Evolutionary conservation across 345 rosid species (phyloP).

Genomic region (Diplotaxis tenuifolia): DNA sequence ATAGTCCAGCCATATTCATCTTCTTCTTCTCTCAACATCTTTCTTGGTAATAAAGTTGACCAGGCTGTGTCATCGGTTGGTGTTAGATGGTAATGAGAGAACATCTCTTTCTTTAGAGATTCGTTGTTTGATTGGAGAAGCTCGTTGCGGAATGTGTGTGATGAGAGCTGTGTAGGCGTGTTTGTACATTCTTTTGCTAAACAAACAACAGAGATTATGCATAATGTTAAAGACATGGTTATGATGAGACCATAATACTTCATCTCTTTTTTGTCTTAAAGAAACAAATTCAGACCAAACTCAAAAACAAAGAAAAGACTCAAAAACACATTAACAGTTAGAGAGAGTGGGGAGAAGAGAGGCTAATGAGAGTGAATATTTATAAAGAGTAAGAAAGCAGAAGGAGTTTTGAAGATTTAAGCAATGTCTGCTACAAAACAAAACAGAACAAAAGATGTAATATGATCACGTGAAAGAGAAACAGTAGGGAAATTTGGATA

Average conservation of each 20-base stretch:
- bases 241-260: background rate
- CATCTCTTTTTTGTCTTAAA: background rate
- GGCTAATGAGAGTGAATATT: conserved; percentile 20
- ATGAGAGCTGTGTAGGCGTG: conserved; percentile 55
- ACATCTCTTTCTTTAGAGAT: conserved; percentile 63
- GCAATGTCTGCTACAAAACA: conserved; percentile 29
- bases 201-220: conserved; percentile 29
- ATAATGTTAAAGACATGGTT: background rate
- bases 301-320: background rate
- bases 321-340: conserved; percentile 7
- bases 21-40: conserved; percentile 60
- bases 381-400: conserved; percentile 29
- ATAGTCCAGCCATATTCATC: conserved; percentile 68
- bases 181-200: conserved; percentile 85
- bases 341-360: background rate
- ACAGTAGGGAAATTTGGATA: background rate
- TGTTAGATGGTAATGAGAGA: conserved; percentile 74
- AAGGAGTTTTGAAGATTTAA: conserved; percentile 20
- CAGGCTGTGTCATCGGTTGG: conserved; percentile 86
- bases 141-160: conserved; percentile 69
- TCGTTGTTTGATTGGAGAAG: conserved; percentile 63
- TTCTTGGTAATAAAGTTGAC: conserved; percentile 74
- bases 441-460: background rate
- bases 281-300: background rate
- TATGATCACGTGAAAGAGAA: conserved; percentile 30